Percentiles rank a stretch among this genome's conserved stretches.
Evolutionary conservation across 805 yeast species (phyloP).

Genomic region (Kregervanrija pseudodelftensis): DNA sequence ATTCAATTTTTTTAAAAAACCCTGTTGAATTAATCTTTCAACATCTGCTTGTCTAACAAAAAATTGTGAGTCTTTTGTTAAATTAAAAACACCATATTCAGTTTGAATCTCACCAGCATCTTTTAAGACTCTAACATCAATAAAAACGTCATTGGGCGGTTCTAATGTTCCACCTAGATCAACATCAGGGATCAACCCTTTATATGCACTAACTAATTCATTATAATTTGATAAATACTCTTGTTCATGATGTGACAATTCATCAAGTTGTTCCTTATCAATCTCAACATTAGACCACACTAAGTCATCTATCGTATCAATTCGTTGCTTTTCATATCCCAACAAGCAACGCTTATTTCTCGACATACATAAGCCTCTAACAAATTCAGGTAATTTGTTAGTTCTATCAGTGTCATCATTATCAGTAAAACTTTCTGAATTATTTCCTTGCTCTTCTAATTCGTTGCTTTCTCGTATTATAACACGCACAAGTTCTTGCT

Average conservation of each 20-base stretch:
- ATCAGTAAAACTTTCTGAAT: conserved; percentile 13
- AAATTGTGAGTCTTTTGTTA: conserved; percentile 90
- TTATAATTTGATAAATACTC: conserved; percentile 68
- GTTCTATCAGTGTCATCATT: conserved; percentile 37
- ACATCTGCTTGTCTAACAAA: conserved; percentile 93
- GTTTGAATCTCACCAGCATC: conserved; percentile 98
- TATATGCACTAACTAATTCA: conserved; percentile 66
- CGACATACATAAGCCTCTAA: conserved; percentile 69
- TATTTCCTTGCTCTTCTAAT: conserved; percentile 42
- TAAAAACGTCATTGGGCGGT: conserved; percentile 88
- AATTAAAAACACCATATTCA: conserved; percentile 90
- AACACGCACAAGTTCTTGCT: conserved; percentile 60
- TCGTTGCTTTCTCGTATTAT: conserved; percentile 67
- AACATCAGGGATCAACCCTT: conserved; percentile 71
- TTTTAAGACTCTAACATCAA: conserved; percentile 86
- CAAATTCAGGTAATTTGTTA: conserved; percentile 58
- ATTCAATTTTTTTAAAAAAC: conserved; percentile 62
- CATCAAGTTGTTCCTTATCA: conserved; percentile 32
- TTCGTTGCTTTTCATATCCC: conserved; percentile 73
- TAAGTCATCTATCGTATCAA: conserved; percentile 56
- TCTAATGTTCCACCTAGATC: conserved; percentile 84
- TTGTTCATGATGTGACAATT: conserved; percentile 70
- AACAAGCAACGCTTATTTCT: conserved; percentile 84
- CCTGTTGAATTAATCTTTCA: conserved; percentile 89
- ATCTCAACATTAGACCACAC: conserved; percentile 67